Evolutionary conservation across 768 basidiomycete species (phyloP), one percentile per base, ranked within the genome.

Genomic region (Tulasnella sp.): DNA sequence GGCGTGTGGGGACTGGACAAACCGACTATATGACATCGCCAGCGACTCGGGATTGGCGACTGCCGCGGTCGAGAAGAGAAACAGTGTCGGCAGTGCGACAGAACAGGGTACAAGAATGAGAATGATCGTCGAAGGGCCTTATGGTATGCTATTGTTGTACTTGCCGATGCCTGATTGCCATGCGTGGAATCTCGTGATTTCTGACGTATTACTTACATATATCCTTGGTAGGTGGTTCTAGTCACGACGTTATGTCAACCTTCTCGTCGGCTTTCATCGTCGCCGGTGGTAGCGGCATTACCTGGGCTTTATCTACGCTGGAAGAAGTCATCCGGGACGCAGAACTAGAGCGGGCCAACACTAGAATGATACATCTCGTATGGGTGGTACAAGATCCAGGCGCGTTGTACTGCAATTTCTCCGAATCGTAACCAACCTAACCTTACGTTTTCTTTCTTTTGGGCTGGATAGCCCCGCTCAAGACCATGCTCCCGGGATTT

Each of bases 241-340:
- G 84, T 5, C 77, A 85, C 65, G 78, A 76, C 4, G 74, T 85
- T 15, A 76, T 83, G 58, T 69, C 80, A 2, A 82, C 80, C 63
- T 88, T 80, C 70, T 83, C 84, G 0, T 79, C 79, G 2, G 82
- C 84, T 1, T 71, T 89, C 30, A 77, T 89, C 65, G 69, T 89
- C 17, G 81, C 77, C 19, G 88, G 85, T 2, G 88, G 88, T 3
- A 84, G 82, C 60, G 88, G 88, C 1, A 84, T 91, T 66, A 81
- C 86, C 0, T 86, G 84, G 61, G 79, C 78, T 0, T 75, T 88
- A 32, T 75, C 80, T 9, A 71, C 78, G 1, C 76, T 85, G 8
- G 78, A 84, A 61, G 86, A 88, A 55, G 74, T 91, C 23, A 75
- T 88, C 34, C 70, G 70, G 63, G 69, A 72, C 58, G 70, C 68